Base-by-base conservation (phyloP, 352 stramenopile species). In the Phytophthora idaei region DNA sequence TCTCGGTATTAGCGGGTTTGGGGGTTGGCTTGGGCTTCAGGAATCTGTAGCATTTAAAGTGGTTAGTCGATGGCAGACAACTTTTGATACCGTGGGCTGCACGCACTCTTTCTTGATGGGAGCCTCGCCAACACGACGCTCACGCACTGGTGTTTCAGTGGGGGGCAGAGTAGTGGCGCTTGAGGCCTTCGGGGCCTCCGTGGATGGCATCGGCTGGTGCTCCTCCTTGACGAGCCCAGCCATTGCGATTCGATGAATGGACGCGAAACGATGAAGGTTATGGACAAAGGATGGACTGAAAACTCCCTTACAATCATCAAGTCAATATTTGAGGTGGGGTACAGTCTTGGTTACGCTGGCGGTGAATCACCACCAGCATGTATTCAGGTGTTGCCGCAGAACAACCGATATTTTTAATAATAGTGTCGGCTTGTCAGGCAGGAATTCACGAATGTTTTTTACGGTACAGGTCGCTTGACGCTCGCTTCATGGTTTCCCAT, bases 51-150 rank as follows among this genome's bases (percentile, higher is more conserved):
- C 1, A 32, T 28, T 11, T 15, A 29, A 39, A 10, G 10, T n/a
- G 27, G 31, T 58, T 64, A 57, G 41, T 58, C 2, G 8, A 50
- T 48, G 25, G 28, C 27, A 36, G 3, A 54, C 12, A 60, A 53
- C 27, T 2, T n/a, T 9, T 59, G n/a, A 57, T 64, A 54, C 17
- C 32, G 31, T 21, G 17, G 36, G 34, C 42, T 61, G 45, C 67
- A 84, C 76, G 63, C 50, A 84, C 76, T 66, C 73, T 76, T 66
- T 76, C 27, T 84, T 81, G 25, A 84, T 62, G n/a, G 76, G 76
- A 60, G 76, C 76, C 73, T 81, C 76, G 31, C 76, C 61, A 4
- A 45, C 52, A 54, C 57, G 54, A 52, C 21, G 52, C 29, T 64
- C 67, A 54, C 39, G 57, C 56, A 51, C 50, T 42, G 42, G 28